These are phyloP conservation scores for Barnettozyma salicaria DNA, from an alignment of 805 yeast species.

Conservation along the genomic window DNA sequence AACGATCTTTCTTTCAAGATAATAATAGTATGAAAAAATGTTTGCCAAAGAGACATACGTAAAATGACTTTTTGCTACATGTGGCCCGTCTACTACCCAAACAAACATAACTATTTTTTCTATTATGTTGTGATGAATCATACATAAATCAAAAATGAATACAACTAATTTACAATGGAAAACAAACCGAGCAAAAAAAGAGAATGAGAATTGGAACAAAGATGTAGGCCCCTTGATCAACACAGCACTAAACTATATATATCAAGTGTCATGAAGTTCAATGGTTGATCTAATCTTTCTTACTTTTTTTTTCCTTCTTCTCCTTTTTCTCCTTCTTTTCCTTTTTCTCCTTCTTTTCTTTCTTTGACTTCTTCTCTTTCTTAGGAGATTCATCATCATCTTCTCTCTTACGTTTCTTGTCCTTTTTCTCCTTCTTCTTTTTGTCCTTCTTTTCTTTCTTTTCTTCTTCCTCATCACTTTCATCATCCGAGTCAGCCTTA, in stretches of 20 bases:
- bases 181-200: neutral
- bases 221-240: constrained; percentile 1
- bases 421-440: constrained; percentile 30
- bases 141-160: constrained; percentile 6
- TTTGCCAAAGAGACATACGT: no score
- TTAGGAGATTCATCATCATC: constrained; percentile 27
- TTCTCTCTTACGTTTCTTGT: constrained; percentile 32
- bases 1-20: no score
- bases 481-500: constrained; percentile 33
- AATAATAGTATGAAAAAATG: no score
- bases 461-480: constrained; percentile 34
- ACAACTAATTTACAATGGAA: constrained; percentile 9
- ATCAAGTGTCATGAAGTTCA: neutral
- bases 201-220: neutral
- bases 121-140: constrained; percentile 1
- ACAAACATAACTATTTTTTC: no score
- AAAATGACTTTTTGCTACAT: no score
- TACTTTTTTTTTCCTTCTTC: constrained; percentile 3
- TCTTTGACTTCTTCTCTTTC: constrained; percentile 32
- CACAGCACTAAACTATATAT: neutral
- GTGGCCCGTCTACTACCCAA: no score
- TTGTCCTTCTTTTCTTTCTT: constrained; percentile 32
- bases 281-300: constrained; percentile 7
- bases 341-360: constrained; percentile 29
- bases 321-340: constrained; percentile 19